Evolutionary conservation across 2,329 filamentous ascomycete species (phyloP), one percentile per base, ranked within the genome.

Genomic region (Elsinoe necatrix): DNA sequence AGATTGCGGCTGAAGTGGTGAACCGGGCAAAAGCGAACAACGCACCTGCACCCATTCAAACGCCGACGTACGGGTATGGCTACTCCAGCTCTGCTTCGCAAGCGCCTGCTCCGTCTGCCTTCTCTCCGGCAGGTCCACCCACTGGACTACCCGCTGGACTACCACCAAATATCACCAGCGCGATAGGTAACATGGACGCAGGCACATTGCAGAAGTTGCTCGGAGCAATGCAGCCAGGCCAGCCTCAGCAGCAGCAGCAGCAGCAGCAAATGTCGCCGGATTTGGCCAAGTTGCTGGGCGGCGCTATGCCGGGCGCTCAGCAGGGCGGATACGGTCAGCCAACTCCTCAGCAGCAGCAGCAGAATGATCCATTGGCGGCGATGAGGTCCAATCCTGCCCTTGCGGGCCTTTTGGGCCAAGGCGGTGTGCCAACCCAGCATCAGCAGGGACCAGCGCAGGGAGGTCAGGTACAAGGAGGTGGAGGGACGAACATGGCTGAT

Each of bases 1-100:
- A 75, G 4, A 83, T 90, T 45, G 89, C 88, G 3, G 88, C 87
- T 14, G 88, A 95, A 63, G 81, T 97, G 14, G 86, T 95, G 57
- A 69, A 85, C 41, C 82, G 89, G 58, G 81, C 85, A 54, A 91
- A 87, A 68, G 71, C 77, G 61, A 75, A 68, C 42, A 65, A 70
- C 58, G 58, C 63, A 21, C 65, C 73, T 14, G 72, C 66, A 66
- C 67, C 63, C 69, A 62, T 61, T 69, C 65, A 57, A 71, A 63
- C 60, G 69, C 60, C 62, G 68, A 65, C 56, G 57, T 52, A 47
- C 20, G 54, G 54, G 4, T 56, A 56, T 20, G 54, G 54, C 66
- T 72, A 57, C 42, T 34, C 58, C 56, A 21, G 51, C 4, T 18
- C 31, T 25, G n/a, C 58, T n/a, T 60, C 58, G 9, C 27, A 29